Percentiles rank a stretch among this genome's conserved stretches.
These are phyloP conservation scores for Lodderomyces parapsilosis DNA, from an alignment of 1,139 yeast species.

Conservation along the genomic window DNA sequence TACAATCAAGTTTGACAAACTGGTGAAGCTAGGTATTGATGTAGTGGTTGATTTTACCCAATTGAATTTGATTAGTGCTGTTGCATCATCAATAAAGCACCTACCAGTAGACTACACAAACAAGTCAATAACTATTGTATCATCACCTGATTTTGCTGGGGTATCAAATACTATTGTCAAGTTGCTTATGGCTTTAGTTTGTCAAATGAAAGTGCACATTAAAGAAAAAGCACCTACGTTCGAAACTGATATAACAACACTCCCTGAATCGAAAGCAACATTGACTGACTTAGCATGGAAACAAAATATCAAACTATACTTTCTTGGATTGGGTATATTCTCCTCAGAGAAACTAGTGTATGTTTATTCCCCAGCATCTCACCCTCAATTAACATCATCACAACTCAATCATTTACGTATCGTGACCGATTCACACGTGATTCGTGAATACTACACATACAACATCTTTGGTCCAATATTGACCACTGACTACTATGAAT, in stretches of 20 bases:
- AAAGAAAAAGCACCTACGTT: constrained; percentile 1
- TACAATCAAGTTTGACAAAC: constrained; percentile 24
- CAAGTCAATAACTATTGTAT: constrained; percentile 47
- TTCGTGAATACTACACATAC: constrained; percentile 49
- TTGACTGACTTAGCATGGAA: constrained; percentile 1
- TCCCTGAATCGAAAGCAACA: constrained; percentile 6
- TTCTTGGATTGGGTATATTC: constrained; percentile 7
- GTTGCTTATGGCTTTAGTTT: constrained; percentile 29
- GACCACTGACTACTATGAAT: constrained; percentile 61
- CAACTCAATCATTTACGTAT: constrained; percentile 47
- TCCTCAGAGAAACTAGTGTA: constrained; percentile 8
- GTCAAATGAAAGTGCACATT: constrained; percentile 8
- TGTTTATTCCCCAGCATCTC: constrained; percentile 2
- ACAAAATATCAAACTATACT: constrained; percentile 1
- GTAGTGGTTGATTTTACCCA: constrained; percentile 49
- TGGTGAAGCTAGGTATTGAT: constrained; percentile 15
- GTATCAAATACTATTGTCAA: constrained; percentile 29
- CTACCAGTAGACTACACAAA: constrained; percentile 45
- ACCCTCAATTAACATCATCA: constrained; percentile 20
- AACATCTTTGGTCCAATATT: constrained; percentile 59
- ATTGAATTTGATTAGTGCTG: constrained; percentile 58
- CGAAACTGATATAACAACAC: constrained; percentile 7
- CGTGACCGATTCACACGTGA: constrained; percentile 46
- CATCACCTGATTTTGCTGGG: constrained; percentile 19
- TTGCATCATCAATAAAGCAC: constrained; percentile 61